Evolutionary conservation across 495 filamentous ascomycete species (phyloP).

Genomic region (Tuber magnatum): DNA sequence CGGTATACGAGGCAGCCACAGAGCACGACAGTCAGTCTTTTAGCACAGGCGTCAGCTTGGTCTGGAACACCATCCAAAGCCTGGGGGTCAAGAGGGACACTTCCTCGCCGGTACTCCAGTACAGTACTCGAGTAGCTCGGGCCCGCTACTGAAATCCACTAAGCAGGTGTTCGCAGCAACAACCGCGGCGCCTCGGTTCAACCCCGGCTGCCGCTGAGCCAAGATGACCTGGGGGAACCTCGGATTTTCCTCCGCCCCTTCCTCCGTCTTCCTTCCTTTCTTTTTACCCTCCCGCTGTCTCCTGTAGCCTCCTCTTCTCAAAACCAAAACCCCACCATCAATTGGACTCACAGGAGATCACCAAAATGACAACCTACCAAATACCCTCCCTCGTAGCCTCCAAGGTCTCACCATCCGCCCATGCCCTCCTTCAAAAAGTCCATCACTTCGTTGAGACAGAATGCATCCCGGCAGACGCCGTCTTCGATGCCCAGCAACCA

Average conservation of each 20-base stretch:
- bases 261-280: neutral
- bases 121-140: no score
- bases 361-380: constrained; percentile 26
- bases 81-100: no score
- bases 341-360: constrained; percentile 39
- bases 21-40: no score
- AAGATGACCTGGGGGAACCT: neutral
- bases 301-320: neutral
- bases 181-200: neutral
- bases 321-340: neutral
- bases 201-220: neutral
- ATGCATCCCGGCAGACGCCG: constrained; percentile 46
- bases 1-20: no score
- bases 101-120: no score
- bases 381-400: constrained; percentile 37
- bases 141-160: neutral
- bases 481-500: constrained; percentile 31
- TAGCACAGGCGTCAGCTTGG: no score
- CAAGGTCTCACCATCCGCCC: constrained; percentile 33
- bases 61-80: no score
- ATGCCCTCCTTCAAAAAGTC: constrained; percentile 47
- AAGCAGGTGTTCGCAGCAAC: neutral
- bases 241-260: neutral
- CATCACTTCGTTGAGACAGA: constrained; percentile 96
- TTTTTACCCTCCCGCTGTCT: neutral